Evolutionary conservation across 75 land plant genomes (phyloP), one percentile per base, ranked within the genome.

Genomic region (Sequoia sempervirens): DNA sequence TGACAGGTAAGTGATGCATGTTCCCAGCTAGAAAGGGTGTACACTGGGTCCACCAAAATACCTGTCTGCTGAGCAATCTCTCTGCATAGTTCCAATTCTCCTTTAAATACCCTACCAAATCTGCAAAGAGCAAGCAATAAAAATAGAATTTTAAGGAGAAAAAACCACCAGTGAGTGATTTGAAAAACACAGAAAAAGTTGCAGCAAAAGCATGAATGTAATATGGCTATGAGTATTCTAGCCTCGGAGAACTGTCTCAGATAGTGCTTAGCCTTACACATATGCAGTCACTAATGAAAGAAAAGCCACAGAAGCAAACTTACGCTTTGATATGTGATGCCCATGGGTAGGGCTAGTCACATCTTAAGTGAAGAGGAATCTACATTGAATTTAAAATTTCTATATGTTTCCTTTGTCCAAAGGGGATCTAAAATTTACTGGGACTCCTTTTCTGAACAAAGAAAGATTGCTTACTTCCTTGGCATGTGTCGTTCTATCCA

Each of bases 1-100:
- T 45, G 82, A 43, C 85, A 81, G 23, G 89, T 70, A 5, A 30
- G 81, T 11, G 83, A 80, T 53, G 98, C 93, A 82, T 83, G 89
- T 79, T 97, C 96, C 96, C 97, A 97, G 47, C 93, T 97, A 40
- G 99, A 91, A 58, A 97, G 89, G 9, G 99, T 95, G 75, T 97
- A 97, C 2, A 97, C 72, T n/a, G 99, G 99, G 85, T 97, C 99
- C 30, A 97, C 85, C 37, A 92, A 83, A 82, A 97, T 91, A 17
- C 99, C 98, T 76, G 95, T 96, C 83, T 88, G 89, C 61, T 85
- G 88, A 26, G 99, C 98, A 80, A 97, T 86, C 32, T 84, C 82
- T 82, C 84, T 88, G 86, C 99, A 97, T n/a, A 84, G 79, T 84
- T 90, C 87, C 5, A 93, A 80, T 88, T 97, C 99, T 37, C 97